Evolutionary conservation across 805 yeast species (phyloP).

Genomic region (Candida hungchunana): DNA sequence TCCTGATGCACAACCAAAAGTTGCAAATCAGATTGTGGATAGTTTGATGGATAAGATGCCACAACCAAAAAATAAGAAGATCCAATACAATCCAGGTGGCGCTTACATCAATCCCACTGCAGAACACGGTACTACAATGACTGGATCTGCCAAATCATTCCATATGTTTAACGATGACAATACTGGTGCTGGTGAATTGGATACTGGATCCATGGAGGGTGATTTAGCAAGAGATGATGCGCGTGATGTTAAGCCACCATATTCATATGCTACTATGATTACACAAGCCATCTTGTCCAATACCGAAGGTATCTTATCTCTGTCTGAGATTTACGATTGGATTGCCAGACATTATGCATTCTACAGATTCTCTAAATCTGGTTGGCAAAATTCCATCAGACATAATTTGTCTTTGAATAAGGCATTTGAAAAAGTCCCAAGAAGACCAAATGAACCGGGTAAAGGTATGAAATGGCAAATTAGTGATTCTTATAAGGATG

Average conservation of each 20-base stretch:
- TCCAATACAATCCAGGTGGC: slow-evolving; percentile 1
- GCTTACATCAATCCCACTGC: too few relatives aligned
- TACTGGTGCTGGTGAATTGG: slow-evolving; percentile 2
- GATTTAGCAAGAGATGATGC: slow-evolving; percentile 88
- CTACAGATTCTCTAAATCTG: slow-evolving; percentile 86
- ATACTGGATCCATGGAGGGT: slow-evolving; percentile 27
- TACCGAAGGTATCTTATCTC: slow-evolving; percentile 79
- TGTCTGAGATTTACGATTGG: slow-evolving; percentile 91
- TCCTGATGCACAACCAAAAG: slow-evolving; percentile 80
- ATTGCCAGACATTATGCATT: slow-evolving; percentile 84
- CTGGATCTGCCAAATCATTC: too few relatives aligned
- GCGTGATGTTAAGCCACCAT: slow-evolving; percentile 93
- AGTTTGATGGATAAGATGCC: slow-evolving; percentile 31
- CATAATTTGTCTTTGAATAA: slow-evolving; percentile 92
- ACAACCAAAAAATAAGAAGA: slow-evolving; percentile 24
- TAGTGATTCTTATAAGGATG: slow-evolving; percentile 76
- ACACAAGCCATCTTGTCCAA: slow-evolving; percentile 93
- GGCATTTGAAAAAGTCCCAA: slow-evolving; percentile 96
- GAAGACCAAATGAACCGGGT: slow-evolving; percentile 95
- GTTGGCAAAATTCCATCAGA: slow-evolving; percentile 98
- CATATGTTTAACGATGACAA: slow-evolving; percentile 47
- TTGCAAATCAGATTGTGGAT: slow-evolving; percentile 40
- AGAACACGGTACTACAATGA: too few relatives aligned
- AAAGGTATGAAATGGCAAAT: slow-evolving; percentile 99
- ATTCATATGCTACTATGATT: slow-evolving; percentile 96